phyloP scores from a whole-genome alignment of 2,329 filamentous ascomycete species.

The Neopestalotiopsis rosae region DNA sequence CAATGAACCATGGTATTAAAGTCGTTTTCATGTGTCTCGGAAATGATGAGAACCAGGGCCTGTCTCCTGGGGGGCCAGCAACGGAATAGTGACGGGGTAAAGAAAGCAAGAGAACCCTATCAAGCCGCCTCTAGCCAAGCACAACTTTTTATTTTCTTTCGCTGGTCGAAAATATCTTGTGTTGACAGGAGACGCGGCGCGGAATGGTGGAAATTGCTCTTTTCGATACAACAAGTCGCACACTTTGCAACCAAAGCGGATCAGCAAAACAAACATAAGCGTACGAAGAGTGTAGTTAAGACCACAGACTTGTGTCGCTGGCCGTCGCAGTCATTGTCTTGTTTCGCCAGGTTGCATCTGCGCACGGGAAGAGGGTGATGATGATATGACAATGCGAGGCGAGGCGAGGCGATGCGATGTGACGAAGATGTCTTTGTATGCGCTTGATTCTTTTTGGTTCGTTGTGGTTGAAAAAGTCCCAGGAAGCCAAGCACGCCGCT shows the following conservation, averaged over 20 bases:
- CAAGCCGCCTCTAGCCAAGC: conserved; percentile 4
- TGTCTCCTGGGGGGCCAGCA: background rate
- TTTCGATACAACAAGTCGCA: background rate
- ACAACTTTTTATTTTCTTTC: background rate
- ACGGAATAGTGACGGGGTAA: background rate
- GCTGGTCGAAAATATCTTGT: background rate
- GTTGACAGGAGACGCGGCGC: conserved; percentile 8
- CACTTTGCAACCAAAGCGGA: conserved; percentile 5
- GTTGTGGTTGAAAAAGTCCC: background rate
- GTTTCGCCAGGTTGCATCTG: background rate
- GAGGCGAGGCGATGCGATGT: background rate
- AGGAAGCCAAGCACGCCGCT: conserved; percentile 3
- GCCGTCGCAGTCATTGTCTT: background rate
- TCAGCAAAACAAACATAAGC: background rate
- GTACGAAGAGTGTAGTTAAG: background rate
- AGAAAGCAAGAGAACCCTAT: conserved; percentile 10
- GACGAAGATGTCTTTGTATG: conserved; percentile 1
- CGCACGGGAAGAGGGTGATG: background rate
- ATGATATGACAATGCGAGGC: conserved; percentile 2
- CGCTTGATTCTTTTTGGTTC: background rate
- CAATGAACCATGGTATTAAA: background rate
- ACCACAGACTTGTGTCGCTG: background rate
- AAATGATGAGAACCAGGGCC: conserved; percentile 5
- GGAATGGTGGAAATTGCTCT: conserved; percentile 9
- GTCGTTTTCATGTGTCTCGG: conserved; percentile 15